Conservation (phyloP, 352 stramenopile genomes). For the Phytopythium vexans region DNA sequence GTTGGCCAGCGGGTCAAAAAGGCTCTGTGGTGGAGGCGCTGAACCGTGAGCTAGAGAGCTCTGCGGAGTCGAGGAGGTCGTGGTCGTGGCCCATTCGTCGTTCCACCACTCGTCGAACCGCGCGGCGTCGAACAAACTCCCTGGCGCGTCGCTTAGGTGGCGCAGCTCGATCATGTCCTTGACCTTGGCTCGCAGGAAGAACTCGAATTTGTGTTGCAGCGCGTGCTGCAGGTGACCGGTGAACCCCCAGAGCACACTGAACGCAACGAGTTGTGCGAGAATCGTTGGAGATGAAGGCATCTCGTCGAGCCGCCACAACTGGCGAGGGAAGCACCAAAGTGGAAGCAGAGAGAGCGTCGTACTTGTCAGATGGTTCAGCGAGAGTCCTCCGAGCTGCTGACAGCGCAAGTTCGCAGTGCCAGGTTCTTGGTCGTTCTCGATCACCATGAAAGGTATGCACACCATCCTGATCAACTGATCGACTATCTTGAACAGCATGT, state of each 20-base stretch:
- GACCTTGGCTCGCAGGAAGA: constrained; percentile 29
- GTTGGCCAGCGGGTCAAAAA: constrained; percentile 21
- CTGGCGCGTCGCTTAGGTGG: constrained; percentile 23
- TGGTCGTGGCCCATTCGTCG: constrained; percentile 7
- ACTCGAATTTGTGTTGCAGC: constrained; percentile 44
- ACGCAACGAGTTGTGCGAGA: constrained; percentile 30
- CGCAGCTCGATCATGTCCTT: constrained; percentile 36
- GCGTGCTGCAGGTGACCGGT: constrained; percentile 35
- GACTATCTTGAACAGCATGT: constrained; percentile 19
- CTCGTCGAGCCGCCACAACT: constrained; percentile 25
- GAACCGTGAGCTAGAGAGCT: neutral
- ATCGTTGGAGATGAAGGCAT: constrained; percentile 9
- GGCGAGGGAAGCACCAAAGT: constrained; percentile 34
- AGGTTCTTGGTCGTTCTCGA: constrained; percentile 10
- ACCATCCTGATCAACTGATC: constrained; percentile 26
- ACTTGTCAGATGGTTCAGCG: constrained; percentile 41
- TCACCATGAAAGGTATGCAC: constrained; percentile 22
- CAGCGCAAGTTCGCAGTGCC: neutral
- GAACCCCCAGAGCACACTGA: constrained; percentile 53
- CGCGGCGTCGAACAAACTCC: constrained; percentile 32
- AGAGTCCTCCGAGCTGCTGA: constrained; percentile 23
- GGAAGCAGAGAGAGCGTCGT: constrained; percentile 29
- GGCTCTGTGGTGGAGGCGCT: constrained; percentile 6
- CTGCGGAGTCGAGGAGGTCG: neutral
- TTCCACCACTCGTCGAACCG: constrained; percentile 41